A percentile compares a stretch with the other conserved stretches of the same genome.
phyloP scores from a whole-genome alignment of 139 green algal species.

The Eudorina sp. region DNA sequence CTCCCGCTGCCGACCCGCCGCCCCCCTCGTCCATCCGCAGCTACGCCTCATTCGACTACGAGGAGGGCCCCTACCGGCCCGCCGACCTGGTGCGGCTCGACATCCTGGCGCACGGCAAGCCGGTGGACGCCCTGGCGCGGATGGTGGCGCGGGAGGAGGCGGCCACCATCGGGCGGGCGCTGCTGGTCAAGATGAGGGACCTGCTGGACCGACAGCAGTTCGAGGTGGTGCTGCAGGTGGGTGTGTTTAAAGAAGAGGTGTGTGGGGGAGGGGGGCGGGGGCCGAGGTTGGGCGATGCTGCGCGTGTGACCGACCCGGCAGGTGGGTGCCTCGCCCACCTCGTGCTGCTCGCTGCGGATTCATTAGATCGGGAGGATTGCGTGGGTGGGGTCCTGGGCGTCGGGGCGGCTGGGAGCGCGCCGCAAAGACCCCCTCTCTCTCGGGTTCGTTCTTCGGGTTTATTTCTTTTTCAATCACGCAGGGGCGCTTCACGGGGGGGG shows the following conservation, averaged over 20 bases:
- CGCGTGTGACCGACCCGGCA: too few relatives aligned
- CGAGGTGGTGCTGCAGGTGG: slow-evolving; percentile 72
- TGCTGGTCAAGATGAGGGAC: slow-evolving; percentile 77
- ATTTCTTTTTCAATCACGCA: too few relatives aligned
- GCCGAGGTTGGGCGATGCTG: too few relatives aligned
- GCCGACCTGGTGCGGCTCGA: slow-evolving; percentile 91
- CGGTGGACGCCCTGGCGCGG: slow-evolving; percentile 87
- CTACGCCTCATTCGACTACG: slow-evolving; percentile 96
- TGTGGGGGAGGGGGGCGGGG: not conserved
- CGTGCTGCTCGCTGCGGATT: too few relatives aligned
- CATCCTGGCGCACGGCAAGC: slow-evolving; percentile 87
- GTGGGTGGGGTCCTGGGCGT: too few relatives aligned
- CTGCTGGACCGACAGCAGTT: slow-evolving; percentile 87
- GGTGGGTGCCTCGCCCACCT: too few relatives aligned
- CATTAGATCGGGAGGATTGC: too few relatives aligned
- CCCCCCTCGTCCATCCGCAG: slow-evolving; percentile 47
- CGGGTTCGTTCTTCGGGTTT: too few relatives aligned
- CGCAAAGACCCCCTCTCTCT: too few relatives aligned
- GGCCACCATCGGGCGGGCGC: slow-evolving; percentile 62
- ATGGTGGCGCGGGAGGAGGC: slow-evolving; percentile 82
- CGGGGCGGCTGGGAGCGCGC: too few relatives aligned
- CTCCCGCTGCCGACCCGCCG: not conserved
- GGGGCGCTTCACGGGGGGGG: too few relatives aligned
- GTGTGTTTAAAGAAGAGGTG: not conserved
- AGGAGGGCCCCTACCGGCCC: slow-evolving; percentile 81